Conservation (phyloP, 257 asterid genomes). For the Anisodus acutangulus region DNA sequence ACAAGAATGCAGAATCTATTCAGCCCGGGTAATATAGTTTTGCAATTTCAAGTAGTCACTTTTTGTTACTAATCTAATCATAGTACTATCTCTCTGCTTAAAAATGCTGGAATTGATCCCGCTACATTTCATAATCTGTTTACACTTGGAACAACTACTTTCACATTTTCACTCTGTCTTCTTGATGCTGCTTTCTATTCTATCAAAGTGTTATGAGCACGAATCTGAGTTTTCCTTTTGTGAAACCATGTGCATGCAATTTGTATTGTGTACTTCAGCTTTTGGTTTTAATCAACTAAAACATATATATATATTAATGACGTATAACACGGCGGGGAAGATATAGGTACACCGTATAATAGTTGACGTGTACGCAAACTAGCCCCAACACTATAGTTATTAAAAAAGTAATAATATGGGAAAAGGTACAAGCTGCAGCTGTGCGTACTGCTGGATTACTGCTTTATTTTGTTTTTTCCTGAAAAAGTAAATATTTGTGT, state of each 20-base stretch:
- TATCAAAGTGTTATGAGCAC: background rate
- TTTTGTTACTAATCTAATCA: background rate
- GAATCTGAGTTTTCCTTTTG: background rate
- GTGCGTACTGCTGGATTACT: background rate
- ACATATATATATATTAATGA: background rate
- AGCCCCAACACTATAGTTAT: background rate
- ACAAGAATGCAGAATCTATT: background rate
- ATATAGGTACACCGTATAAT: background rate
- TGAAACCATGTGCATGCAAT: background rate
- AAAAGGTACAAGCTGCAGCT: background rate
- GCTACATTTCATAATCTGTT: background rate
- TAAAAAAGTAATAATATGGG: background rate
- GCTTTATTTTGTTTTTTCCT: background rate
- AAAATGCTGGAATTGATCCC: background rate
- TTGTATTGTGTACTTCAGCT: background rate
- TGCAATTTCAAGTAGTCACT: background rate
- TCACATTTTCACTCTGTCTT: background rate
- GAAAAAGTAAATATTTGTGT: too few relatives aligned
- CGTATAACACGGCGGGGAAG: background rate
- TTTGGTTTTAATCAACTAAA: background rate
- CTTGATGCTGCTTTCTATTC: background rate
- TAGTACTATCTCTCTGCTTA: background rate
- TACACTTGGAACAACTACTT: background rate
- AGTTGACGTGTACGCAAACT: background rate
- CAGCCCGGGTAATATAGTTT: background rate